Conservation (phyloP, 805 yeast genomes). For the Wickerhamiella vanderwaltii region DNA sequence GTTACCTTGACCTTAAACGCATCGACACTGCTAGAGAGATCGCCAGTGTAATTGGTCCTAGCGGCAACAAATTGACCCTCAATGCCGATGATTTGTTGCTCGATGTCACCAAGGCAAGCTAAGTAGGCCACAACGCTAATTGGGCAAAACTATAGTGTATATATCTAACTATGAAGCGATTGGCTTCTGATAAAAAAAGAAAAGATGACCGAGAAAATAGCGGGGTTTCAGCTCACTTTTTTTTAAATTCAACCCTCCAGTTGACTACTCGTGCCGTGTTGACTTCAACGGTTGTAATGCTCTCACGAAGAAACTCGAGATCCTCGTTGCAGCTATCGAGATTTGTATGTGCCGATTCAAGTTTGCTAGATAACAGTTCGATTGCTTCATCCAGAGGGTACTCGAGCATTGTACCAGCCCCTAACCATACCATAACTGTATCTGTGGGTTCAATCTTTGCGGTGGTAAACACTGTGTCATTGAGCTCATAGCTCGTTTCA, state of each 20-base stretch:
- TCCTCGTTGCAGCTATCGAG: slow-evolving; percentile 63
- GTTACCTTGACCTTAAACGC: slow-evolving; percentile 92
- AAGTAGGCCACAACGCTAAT: not conserved
- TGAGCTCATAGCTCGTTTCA: slow-evolving; percentile 76
- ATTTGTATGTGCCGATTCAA: slow-evolving; percentile 49
- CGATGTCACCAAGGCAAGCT: slow-evolving; percentile 40
- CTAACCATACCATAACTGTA: slow-evolving; percentile 84
- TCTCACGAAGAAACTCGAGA: slow-evolving; percentile 69
- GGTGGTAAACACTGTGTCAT: slow-evolving; percentile 80
- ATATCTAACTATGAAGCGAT: no score
- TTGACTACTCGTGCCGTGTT: slow-evolving; percentile 66
- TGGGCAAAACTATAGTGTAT: not conserved
- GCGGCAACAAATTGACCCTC: slow-evolving; percentile 84
- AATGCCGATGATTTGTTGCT: slow-evolving; percentile 86
- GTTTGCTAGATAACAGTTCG: slow-evolving; percentile 48
- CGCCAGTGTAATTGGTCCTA: slow-evolving; percentile 67
- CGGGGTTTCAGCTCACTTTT: not conserved
- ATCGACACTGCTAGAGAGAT: slow-evolving; percentile 95
- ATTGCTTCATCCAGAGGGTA: slow-evolving; percentile 84
- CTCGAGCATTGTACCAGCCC: slow-evolving; percentile 95
- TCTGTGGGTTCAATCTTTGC: slow-evolving; percentile 58
- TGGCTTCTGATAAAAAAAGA: no score
- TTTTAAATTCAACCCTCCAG: slow-evolving; percentile 29
- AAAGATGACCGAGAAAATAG: not conserved
- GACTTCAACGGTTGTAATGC: slow-evolving; percentile 95